These are phyloP conservation scores for Diplodia corticola DNA, from an alignment of 2,329 filamentous ascomycete genomes.

Conservation along the genomic window DNA sequence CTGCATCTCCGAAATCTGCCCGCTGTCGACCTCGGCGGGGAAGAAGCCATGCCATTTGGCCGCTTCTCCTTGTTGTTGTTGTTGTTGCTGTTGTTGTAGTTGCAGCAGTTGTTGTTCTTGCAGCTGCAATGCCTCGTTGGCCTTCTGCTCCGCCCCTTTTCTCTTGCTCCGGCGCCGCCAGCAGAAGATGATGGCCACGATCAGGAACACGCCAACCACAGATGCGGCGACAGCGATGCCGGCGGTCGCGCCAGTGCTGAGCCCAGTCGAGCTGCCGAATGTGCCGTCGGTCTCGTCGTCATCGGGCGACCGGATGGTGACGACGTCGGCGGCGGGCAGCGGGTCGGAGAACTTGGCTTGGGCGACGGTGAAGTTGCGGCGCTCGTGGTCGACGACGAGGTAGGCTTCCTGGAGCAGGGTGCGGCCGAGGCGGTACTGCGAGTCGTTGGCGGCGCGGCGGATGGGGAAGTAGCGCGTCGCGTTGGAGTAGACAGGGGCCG, in stretches of 20 bases:
- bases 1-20: background rate
- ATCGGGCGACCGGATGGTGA: background rate
- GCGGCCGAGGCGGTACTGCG: slow-evolving; percentile 32
- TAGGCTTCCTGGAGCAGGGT: slow-evolving; percentile 43
- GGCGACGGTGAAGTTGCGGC: slow-evolving; percentile 33
- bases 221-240: slow-evolving; percentile 13
- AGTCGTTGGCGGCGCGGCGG: slow-evolving; percentile 38
- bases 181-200: slow-evolving; percentile 16
- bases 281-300: background rate
- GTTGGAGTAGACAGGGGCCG: background rate
- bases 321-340: background rate
- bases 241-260: slow-evolving; percentile 8
- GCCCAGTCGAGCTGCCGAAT: background rate
- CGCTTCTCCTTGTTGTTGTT: background rate
- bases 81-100: background rate
- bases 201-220: background rate
- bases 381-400: slow-evolving; percentile 41
- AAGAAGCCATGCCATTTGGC: background rate
- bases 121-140: background rate
- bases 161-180: background rate
- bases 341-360: slow-evolving; percentile 14
- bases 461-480: slow-evolving; percentile 40
- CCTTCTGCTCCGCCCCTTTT: background rate
- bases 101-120: background rate
- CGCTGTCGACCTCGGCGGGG: background rate